Conservation (phyloP, 306 rosid species). For the Fragaria ananassa region DNA sequence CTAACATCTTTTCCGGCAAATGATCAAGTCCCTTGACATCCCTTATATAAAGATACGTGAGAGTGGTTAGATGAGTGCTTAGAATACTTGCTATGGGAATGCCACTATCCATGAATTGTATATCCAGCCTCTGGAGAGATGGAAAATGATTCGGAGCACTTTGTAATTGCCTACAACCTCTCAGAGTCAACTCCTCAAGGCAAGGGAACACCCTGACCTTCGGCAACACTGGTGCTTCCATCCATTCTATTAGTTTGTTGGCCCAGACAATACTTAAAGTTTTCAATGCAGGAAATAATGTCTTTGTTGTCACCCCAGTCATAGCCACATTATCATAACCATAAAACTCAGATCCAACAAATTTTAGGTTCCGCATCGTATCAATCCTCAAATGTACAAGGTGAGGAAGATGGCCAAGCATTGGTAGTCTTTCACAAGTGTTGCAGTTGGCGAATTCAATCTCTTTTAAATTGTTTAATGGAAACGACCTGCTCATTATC, state of each 20-base stretch:
- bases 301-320: background rate
- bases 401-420: background rate
- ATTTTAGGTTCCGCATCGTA: background rate
- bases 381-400: background rate
- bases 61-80: background rate
- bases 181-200: background rate
- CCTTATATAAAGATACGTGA: background rate
- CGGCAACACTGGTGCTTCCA: background rate
- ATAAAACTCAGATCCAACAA: background rate
- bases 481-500: background rate
- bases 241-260: background rate
- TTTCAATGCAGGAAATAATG: background rate
- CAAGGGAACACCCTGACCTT: background rate
- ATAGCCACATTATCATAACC: background rate
- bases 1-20: background rate
- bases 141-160: background rate
- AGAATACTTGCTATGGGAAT: background rate
- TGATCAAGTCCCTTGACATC: background rate
- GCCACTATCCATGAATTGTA: background rate
- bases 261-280: background rate
- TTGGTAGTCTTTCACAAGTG: background rate
- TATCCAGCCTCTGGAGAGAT: background rate
- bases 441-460: background rate
- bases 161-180: background rate
- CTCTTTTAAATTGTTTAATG: background rate